These are phyloP conservation scores for Acrocalymma vagum DNA, from an alignment of 2,329 filamentous ascomycete genomes.

Conservation along the genomic window DNA sequence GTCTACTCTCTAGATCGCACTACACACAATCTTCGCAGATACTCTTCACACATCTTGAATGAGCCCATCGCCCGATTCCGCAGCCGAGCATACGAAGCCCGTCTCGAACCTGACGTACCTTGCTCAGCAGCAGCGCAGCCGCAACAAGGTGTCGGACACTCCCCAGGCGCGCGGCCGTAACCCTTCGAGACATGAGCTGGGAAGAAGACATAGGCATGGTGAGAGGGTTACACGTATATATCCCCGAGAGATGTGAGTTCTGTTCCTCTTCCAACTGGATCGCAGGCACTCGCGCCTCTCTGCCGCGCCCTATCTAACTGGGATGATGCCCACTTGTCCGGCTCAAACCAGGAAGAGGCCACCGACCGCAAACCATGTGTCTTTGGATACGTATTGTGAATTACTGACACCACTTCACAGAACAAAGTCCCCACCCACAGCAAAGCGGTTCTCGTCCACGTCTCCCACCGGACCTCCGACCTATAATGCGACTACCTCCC, in stretches of 20 bases:
- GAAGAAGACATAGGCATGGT: conserved; percentile 49
- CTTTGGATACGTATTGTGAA: too few relatives aligned
- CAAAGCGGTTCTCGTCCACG: conserved; percentile 44
- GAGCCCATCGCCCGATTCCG: conserved; percentile 47
- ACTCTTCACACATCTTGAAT: conserved; percentile 41
- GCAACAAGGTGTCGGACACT: conserved; percentile 43
- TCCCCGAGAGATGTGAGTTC: conserved; percentile 49
- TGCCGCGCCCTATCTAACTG: too few relatives aligned
- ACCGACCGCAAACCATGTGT: too few relatives aligned
- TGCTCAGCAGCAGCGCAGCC: conserved; percentile 45
- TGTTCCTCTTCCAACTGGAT: conserved; percentile 1
- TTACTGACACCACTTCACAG: too few relatives aligned
- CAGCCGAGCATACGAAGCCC: conserved; percentile 38
- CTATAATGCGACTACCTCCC: conserved; percentile 49
- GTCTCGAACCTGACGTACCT: conserved; percentile 45
- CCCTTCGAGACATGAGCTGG: conserved; percentile 50
- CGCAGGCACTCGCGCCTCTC: too few relatives aligned
- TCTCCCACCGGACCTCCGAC: conserved; percentile 35
- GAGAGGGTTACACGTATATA: conserved; percentile 50
- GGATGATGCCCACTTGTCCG: too few relatives aligned
- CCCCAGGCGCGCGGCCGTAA: conserved; percentile 45
- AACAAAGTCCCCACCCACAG: conserved; percentile 47
- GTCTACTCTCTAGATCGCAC: conserved; percentile 8
- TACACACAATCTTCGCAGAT: conserved; percentile 6
- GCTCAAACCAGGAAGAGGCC: too few relatives aligned